phyloP scores from a whole-genome alignment of 345 rosid genomes.

The Citrus hindsii region DNA sequence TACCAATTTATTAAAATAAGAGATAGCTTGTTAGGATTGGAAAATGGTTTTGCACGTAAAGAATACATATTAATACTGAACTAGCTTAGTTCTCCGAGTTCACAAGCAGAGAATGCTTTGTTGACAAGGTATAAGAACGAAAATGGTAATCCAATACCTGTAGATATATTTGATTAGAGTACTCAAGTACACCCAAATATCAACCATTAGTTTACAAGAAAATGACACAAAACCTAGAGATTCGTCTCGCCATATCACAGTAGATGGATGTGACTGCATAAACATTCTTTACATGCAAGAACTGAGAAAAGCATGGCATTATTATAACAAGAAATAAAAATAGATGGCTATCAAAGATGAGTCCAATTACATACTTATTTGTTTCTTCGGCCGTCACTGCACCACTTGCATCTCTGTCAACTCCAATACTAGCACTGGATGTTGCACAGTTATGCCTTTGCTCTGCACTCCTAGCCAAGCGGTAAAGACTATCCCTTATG shows the following conservation, averaged over 20 bases:
- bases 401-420: conserved; percentile 34
- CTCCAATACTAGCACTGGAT: conserved; percentile 37
- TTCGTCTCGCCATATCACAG: not conserved
- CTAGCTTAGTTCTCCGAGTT: not conserved
- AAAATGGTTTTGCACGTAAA: not conserved
- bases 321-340: not conserved
- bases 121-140: not conserved
- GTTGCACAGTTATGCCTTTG: conserved; percentile 57
- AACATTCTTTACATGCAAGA: not conserved
- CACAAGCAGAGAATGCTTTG: not conserved
- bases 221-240: not conserved
- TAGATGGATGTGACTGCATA: not conserved
- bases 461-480: conserved; percentile 88
- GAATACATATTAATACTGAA: not conserved
- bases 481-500: conserved; percentile 89
- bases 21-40: not conserved
- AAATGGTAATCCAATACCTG: not conserved
- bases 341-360: not conserved
- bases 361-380: conserved; percentile 47
- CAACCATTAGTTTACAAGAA: not conserved
- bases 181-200: not conserved
- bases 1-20: not conserved
- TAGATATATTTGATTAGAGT: not conserved
- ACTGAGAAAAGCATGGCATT: not conserved
- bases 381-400: conserved; percentile 47